Conservation (phyloP, 441 rosid genomes). For the Erodium trifolium region DNA sequence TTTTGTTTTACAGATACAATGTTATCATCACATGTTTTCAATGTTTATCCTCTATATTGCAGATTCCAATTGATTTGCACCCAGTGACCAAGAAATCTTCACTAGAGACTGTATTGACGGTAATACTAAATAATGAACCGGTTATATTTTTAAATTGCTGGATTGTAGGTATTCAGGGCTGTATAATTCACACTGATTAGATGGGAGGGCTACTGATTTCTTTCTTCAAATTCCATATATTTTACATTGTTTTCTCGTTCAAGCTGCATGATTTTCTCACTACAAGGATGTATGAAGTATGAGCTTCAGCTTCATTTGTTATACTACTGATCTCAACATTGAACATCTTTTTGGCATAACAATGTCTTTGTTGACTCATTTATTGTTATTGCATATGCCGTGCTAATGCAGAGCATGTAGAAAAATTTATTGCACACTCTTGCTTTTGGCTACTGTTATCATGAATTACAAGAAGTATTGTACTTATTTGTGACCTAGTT, state of each 20-base stretch:
- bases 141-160: conserved; percentile 13
- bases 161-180: conserved; percentile 9
- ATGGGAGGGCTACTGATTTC: background rate
- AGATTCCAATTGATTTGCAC: conserved; percentile 95
- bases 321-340: background rate
- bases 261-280: background rate
- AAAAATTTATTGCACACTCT: background rate
- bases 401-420: background rate
- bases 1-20: conserved; percentile 5
- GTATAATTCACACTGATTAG: conserved; percentile 8
- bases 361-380: background rate
- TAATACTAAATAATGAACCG: conserved; percentile 25
- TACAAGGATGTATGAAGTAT: background rate
- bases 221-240: background rate
- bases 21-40: conserved; percentile 9
- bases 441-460: background rate
- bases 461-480: background rate
- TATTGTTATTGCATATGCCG: background rate
- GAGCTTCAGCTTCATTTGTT: background rate
- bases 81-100: conserved; percentile 88
- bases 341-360: background rate
- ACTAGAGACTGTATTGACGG: conserved; percentile 97
- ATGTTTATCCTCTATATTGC: conserved; percentile 21
- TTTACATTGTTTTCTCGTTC: background rate
- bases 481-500: background rate